A percentile compares a stretch with the other conserved stretches of the same genome.
phyloP scores from a whole-genome alignment of 306 rosid genomes.

The Corylus avellana region DNA sequence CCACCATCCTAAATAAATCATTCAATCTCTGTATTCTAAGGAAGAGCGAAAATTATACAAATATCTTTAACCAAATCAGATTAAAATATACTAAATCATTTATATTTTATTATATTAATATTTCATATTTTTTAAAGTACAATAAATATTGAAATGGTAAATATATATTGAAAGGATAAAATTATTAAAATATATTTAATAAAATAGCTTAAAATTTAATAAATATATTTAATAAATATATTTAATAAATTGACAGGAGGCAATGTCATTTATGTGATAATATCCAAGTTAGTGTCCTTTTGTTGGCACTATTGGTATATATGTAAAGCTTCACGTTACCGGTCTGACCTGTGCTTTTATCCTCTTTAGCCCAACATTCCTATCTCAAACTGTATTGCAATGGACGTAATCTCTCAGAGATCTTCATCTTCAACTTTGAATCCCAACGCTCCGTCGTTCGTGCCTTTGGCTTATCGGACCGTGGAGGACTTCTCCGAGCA shows the following conservation, averaged over 20 bases:
- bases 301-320: neutral
- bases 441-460: constrained; percentile 90
- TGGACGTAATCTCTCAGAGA: constrained; percentile 42
- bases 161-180: too few relatives aligned
- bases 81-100: too few relatives aligned
- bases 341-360: neutral
- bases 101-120: too few relatives aligned
- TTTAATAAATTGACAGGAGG: too few relatives aligned
- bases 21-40: too few relatives aligned
- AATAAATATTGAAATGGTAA: too few relatives aligned
- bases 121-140: too few relatives aligned
- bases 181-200: too few relatives aligned
- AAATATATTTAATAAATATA: too few relatives aligned
- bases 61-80: too few relatives aligned
- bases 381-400: constrained; percentile 18
- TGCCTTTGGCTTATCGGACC: constrained; percentile 65
- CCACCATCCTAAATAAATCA: too few relatives aligned
- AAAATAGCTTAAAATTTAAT: neutral
- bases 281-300: neutral
- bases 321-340: neutral
- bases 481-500: constrained; percentile 93
- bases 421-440: constrained; percentile 50
- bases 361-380: neutral
- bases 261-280: constrained; percentile 20
- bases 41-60: too few relatives aligned